Percentiles rank a stretch among this genome's conserved stretches.
Conservation (phyloP, 2,329 filamentous ascomycete species). For the Hypoxylon rubiginosum region DNA sequence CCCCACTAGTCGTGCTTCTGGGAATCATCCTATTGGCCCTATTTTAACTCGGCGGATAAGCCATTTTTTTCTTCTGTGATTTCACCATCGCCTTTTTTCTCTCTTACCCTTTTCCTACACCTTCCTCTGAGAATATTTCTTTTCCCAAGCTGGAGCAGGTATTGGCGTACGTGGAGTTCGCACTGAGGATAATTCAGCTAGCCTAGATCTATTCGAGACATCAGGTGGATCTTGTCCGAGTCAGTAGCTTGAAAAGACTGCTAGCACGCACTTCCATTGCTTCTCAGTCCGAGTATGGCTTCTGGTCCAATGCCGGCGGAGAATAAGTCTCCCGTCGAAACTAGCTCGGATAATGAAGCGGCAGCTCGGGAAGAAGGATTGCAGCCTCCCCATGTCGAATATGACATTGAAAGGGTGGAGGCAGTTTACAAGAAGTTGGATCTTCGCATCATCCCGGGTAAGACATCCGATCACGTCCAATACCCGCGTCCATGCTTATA, state of each 20-base stretch:
- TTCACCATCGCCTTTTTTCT: conserved; percentile 16
- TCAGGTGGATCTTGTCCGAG: conserved; percentile 1
- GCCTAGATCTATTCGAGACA: neutral
- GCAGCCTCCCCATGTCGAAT: conserved; percentile 49
- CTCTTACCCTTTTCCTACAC: neutral
- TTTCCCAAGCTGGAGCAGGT: neutral
- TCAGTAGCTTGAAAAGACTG: conserved; percentile 57
- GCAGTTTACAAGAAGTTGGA: conserved; percentile 71
- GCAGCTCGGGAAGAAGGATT: conserved; percentile 31
- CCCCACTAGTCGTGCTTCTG: conserved; percentile 20
- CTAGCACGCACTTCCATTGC: conserved; percentile 67
- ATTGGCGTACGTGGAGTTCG: neutral
- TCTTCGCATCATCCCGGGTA: conserved; percentile 70
- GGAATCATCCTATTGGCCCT: conserved; percentile 22
- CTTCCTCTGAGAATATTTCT: conserved; percentile 13
- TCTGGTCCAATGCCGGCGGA: conserved; percentile 51
- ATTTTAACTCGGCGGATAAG: conserved; percentile 23
- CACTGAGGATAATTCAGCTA: neutral
- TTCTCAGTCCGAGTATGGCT: conserved; percentile 64
- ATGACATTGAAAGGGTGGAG: conserved; percentile 66
- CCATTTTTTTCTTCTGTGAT: conserved; percentile 13
- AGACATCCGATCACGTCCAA: conserved; percentile 23
- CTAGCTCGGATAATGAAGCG: conserved; percentile 35
- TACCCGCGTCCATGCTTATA: neutral
- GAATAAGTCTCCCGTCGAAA: conserved; percentile 50